Evolutionary conservation across 2,329 filamentous ascomycete species (phyloP).

Genomic region (Sporothrix globosa): DNA sequence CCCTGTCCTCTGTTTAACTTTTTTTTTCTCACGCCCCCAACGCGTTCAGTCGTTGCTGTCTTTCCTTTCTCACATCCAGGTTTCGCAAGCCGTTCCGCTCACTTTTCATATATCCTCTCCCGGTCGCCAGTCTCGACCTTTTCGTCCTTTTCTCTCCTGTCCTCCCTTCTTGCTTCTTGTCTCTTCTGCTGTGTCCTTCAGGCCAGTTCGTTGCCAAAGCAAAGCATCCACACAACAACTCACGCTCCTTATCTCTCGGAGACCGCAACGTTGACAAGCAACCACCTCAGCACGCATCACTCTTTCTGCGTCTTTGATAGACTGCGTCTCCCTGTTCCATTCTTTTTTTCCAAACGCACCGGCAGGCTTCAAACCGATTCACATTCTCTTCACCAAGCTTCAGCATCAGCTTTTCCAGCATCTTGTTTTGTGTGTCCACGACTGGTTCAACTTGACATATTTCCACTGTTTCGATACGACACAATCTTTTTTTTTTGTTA

Average conservation of each 20-base stretch:
- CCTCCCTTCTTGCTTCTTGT: constrained; percentile 15
- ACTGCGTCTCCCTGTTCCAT: constrained; percentile 42
- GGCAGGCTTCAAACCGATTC: constrained; percentile 15
- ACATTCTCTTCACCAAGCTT: constrained; percentile 24
- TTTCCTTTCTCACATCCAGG: constrained; percentile 21
- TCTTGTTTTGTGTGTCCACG: constrained; percentile 31
- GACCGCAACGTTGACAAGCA: constrained; percentile 36
- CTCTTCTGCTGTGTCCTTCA: constrained; percentile 23
- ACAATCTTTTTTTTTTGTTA: constrained; percentile 6
- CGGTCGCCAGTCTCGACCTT: constrained; percentile 35
- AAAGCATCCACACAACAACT: constrained; percentile 16
- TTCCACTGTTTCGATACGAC: constrained; percentile 23
- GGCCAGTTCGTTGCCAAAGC: constrained; percentile 29
- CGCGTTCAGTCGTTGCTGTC: constrained; percentile 29
- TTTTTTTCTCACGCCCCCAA: constrained; percentile 26
- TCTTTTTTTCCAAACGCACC: constrained; percentile 17
- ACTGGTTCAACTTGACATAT: constrained; percentile 31
- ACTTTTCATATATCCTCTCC: constrained; percentile 28
- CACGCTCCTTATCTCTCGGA: constrained; percentile 35
- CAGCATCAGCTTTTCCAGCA: constrained; percentile 8
- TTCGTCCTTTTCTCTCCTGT: constrained; percentile 21
- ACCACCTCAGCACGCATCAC: constrained; percentile 44
- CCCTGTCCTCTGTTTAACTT: neutral
- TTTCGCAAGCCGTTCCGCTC: constrained; percentile 32
- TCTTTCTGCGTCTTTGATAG: constrained; percentile 58